These are phyloP conservation scores for Rhytidiadelphus loreus DNA, from an alignment of 225 moss, liverwort and hornwort species.

Conservation along the genomic window DNA sequence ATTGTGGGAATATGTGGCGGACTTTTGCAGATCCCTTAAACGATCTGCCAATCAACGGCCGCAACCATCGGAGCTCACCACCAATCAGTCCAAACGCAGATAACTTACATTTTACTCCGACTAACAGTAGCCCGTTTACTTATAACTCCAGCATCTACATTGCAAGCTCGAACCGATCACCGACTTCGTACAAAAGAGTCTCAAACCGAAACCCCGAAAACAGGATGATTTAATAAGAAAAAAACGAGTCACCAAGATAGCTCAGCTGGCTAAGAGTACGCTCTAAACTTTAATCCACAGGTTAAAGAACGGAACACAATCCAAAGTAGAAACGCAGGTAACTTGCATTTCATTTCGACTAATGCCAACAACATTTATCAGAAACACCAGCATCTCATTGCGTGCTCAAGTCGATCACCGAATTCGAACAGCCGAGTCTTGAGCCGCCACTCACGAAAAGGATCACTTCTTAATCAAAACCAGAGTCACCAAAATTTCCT, in stretches of 20 bases:
- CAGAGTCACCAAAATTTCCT: not conserved
- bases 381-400: not conserved
- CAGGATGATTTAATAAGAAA: not conserved
- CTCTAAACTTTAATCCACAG: not conserved
- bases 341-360: not conserved
- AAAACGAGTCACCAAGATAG: not conserved
- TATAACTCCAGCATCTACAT: not conserved
- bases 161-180: not conserved
- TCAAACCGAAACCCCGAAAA: not conserved
- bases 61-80: not conserved
- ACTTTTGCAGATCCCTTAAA: not conserved
- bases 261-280: not conserved
- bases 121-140: too few species aligned
- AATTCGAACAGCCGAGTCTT: not conserved
- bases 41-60: not conserved
- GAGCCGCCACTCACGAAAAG: not conserved
- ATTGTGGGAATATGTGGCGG: not conserved
- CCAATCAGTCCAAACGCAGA: not conserved
- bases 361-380: not conserved
- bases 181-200: too few species aligned
- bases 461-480: not conserved
- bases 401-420: not conserved
- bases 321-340: not conserved
- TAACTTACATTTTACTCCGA: not conserved
- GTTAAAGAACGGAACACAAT: not conserved